Base-by-base conservation (phyloP, 164 flowering plant species). In the Liquidambar formosana region DNA sequence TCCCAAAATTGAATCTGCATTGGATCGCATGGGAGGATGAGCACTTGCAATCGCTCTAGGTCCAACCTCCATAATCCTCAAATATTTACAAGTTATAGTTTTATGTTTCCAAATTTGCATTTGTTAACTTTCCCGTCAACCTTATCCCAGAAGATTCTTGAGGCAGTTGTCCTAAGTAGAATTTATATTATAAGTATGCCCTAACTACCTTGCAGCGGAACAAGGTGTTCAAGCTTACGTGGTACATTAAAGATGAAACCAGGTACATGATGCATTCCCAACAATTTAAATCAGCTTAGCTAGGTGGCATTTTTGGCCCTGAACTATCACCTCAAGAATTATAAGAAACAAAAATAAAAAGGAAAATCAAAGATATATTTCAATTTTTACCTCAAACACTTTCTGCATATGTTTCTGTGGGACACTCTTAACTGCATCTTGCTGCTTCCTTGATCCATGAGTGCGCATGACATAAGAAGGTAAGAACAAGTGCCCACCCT, bases 391-490 rank as follows among this genome's bases (percentile, higher is more conserved):
- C 97, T 91, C 85, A 76, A 75, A 92, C 16, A 95, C 94, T 75
- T 80, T 83, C 71, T 80, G 84, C 86, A 93, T 75, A 57, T 87
- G 87, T 51, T 77, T 80, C n/a, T 67, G 64, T 13, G 88, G 86
- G 71, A 77, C 82, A 63, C 41, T 73, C 82, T 73, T 84, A n/a
- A 95, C 54, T 51, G 94, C 96, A 68, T 85, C 88, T 67, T 85
- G 86, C 77, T 95, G 97, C 82, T 78, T 81, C 78, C 75, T 83
- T 57, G 94, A 85, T 68, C 99, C 99, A 84, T 92, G 99, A 71
- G 97, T 95, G 57, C 99, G 97, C 96, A 95, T 93, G 61, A 86
- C 75, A 82, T 88, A 88, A 63, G 99, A 95, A 62, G 97, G 99
- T 68, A 95, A 76, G 75, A 91, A 89, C 73, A 91, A 78, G 79